phyloP scores from a whole-genome alignment of 2,329 filamentous ascomycete genomes.

The Colletotrichum somersetense region DNA sequence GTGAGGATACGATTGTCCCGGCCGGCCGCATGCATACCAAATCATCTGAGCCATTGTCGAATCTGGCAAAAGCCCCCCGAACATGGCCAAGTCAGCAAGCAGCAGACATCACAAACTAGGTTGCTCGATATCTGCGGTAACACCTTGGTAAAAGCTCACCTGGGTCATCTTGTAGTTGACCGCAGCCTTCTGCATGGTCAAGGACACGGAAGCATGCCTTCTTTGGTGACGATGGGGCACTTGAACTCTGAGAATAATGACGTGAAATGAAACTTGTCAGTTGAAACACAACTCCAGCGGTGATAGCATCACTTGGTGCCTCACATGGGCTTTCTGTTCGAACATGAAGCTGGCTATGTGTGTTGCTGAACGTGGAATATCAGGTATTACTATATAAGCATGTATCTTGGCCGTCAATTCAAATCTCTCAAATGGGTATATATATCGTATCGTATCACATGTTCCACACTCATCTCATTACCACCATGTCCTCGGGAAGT shows the following conservation, averaged over 20 bases:
- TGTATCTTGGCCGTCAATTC: not conserved
- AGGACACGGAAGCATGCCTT: not conserved
- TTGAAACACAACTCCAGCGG: too few relatives aligned
- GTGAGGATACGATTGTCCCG: too few relatives aligned
- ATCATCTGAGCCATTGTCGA: too few relatives aligned
- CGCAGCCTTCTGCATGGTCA: not conserved
- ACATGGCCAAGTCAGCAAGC: not conserved
- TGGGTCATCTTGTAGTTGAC: not conserved
- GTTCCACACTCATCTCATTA: constrained; percentile 1
- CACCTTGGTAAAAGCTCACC: not conserved
- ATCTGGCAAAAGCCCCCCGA: too few relatives aligned
- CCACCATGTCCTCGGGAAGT: constrained; percentile 4
- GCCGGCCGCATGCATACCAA: too few relatives aligned
- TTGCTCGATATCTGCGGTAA: not conserved
- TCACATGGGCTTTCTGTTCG: too few relatives aligned
- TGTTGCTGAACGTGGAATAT: not conserved
- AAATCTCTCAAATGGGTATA: constrained; percentile 5
- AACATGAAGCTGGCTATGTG: not conserved
- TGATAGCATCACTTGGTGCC: too few relatives aligned
- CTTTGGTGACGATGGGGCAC: too few relatives aligned
- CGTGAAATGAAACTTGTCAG: too few relatives aligned
- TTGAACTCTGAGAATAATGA: too few relatives aligned
- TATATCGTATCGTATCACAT: not conserved
- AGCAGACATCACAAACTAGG: not conserved
- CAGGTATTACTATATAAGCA: too few relatives aligned